Evolutionary conservation across 2,329 filamentous ascomycete species (phyloP), one percentile per base, ranked within the genome.

Genomic region (Diplodia scrobiculata): DNA sequence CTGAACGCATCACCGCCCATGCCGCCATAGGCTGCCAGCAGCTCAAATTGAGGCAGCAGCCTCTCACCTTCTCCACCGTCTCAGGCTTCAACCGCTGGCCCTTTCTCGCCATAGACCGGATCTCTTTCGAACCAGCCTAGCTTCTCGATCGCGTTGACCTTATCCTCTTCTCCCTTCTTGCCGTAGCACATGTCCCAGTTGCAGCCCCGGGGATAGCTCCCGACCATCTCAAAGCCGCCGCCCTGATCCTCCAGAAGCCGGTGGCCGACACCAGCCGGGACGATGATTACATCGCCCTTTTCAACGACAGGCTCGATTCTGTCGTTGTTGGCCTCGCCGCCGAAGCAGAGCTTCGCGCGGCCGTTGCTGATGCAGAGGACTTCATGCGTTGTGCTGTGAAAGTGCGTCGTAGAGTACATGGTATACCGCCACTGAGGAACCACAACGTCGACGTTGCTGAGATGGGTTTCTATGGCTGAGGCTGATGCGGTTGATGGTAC

Each of bases 171-270:
- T 0, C 80, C 84, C 45, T 79, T 71, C 62, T 79, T 79, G 1
- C 88, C 88, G 78, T 90, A 89, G 70, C 88, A 90, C 89, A 91
- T 90, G 74, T 91, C 87, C 87, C 87, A 91, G 19, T 74, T 81
- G 17, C 78, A 78, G 0, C 82, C 83, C 27, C 69, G 77, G 0
- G 87, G 88, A 79, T 91, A 90, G 55, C 82, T 83, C 0, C 88
- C 89, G 0, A 91, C 84, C 87, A 90, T 89, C 72, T 84, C 77
- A 72, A 91, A 91, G 77, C 76, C 79, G 1, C 81, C 79, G 19
- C 79, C 76, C 21, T 83, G 63, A 72, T 90, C 86, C 68, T 87
- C 80, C 14, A 89, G 70, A 67, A 90, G 75, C 5, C 86, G 79
- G 79, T 91, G 88, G 2, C 82, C 83, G 21, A 91, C 86, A 0